Conservation (phyloP, 2,329 filamentous ascomycete species). For the Chaetoscypha palmicola region DNA sequence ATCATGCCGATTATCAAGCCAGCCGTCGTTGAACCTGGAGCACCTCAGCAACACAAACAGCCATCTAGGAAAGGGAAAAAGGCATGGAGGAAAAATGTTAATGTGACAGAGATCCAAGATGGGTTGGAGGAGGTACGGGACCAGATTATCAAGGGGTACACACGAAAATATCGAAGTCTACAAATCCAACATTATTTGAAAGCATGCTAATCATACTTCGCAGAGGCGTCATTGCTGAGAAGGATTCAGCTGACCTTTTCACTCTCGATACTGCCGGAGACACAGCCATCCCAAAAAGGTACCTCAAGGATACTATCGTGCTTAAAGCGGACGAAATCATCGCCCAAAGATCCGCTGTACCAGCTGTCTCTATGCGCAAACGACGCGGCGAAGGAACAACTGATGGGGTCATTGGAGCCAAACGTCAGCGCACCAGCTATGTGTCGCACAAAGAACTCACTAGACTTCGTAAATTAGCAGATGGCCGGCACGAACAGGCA, state of each 20-base stretch:
- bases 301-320: constrained; percentile 63
- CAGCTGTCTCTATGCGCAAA: constrained; percentile 73
- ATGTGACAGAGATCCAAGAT: constrained; percentile 76
- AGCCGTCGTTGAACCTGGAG: constrained; percentile 41
- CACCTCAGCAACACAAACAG: constrained; percentile 77
- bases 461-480: constrained; percentile 70
- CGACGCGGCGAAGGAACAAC: constrained; percentile 61
- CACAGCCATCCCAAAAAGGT: constrained; percentile 54
- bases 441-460: constrained; percentile 79
- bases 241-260: constrained; percentile 77
- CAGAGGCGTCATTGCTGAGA: constrained; percentile 81
- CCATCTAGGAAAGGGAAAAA: constrained; percentile 96
- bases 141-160: constrained; percentile 85
- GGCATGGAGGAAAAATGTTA: constrained; percentile 97
- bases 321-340: constrained; percentile 92
- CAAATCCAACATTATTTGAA: constrained; percentile 1
- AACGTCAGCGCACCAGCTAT: constrained; percentile 71
- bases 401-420: constrained; percentile 64
- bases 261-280: constrained; percentile 71
- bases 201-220: constrained; percentile 12
- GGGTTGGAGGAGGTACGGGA: constrained; percentile 80
- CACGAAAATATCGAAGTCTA: no score
- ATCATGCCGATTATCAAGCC: constrained; percentile 30
- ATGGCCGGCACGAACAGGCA: constrained; percentile 48
- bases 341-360: constrained; percentile 71